Evolutionary conservation across 2,329 filamentous ascomycete genomes (phyloP).

Genomic region (Delphinella strobiligena): DNA sequence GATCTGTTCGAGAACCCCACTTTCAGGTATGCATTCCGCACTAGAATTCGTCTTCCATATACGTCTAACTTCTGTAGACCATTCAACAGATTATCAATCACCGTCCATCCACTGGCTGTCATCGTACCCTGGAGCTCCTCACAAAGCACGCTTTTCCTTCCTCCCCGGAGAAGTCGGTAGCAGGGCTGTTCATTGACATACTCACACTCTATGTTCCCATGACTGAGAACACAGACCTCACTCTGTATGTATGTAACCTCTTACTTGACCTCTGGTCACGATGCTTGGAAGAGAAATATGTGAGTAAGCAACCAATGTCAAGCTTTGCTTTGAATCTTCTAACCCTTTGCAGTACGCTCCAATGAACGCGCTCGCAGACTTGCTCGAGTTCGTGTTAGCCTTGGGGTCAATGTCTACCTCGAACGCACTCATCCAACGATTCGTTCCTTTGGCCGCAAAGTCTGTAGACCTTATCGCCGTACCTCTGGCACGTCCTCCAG

Average conservation of each 20-base stretch:
- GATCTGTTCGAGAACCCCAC: too few relatives aligned
- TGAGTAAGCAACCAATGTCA: not conserved
- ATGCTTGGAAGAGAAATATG: conserved; percentile 47
- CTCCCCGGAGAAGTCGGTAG: conserved; percentile 47
- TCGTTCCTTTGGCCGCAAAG: conserved; percentile 35
- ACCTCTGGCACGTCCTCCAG: conserved; percentile 29
- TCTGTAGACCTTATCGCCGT: conserved; percentile 44
- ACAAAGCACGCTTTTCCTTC: conserved; percentile 55
- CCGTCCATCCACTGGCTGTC: conserved; percentile 40
- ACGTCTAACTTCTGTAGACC: too few relatives aligned
- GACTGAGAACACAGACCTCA: conserved; percentile 41
- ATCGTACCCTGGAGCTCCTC: conserved; percentile 56
- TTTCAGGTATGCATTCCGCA: too few relatives aligned
- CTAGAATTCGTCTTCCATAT: not conserved
- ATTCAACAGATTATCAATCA: conserved; percentile 56
- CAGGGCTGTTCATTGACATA: conserved; percentile 55
- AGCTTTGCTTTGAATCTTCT: not conserved
- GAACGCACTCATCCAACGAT: conserved; percentile 44
- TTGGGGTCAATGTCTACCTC: conserved; percentile 48
- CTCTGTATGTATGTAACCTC: conserved; percentile 51
- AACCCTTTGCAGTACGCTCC: conserved; percentile 41
- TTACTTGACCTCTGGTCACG: conserved; percentile 56
- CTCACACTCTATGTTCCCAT: conserved; percentile 43
- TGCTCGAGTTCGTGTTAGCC: conserved; percentile 52
- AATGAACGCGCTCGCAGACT: conserved; percentile 51